These are phyloP conservation scores for Exophiala phaeomuriformis DNA, from an alignment of 2,329 filamentous ascomycete species.

Conservation along the genomic window DNA sequence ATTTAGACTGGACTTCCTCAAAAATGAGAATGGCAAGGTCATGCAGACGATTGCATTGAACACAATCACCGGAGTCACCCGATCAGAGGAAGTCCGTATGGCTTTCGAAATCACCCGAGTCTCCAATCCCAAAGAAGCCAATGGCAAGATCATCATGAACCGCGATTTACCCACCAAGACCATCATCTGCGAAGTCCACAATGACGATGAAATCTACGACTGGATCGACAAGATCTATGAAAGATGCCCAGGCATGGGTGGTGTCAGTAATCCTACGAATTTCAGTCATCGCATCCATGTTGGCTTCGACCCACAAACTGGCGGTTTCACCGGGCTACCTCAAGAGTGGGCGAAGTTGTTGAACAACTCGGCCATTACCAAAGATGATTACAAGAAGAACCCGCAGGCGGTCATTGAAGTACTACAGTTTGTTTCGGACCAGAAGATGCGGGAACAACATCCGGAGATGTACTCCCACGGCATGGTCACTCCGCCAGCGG, in stretches of 20 bases:
- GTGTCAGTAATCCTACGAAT: constrained; percentile 96
- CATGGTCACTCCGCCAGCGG: constrained; percentile 34
- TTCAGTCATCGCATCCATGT: constrained; percentile 97
- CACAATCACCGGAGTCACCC: constrained; percentile 81
- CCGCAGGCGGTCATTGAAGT: constrained; percentile 69
- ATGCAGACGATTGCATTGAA: constrained; percentile 78
- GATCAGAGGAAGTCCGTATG: constrained; percentile 83
- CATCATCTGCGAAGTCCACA: constrained; percentile 87
- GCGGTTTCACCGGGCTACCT: constrained; percentile 88
- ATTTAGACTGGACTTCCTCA: constrained; percentile 89
- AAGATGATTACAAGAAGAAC: constrained; percentile 97
- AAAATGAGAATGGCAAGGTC: constrained; percentile 79
- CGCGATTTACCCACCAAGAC: constrained; percentile 75
- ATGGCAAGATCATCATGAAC: constrained; percentile 60
- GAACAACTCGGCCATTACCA: constrained; percentile 93
- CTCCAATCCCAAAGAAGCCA: constrained; percentile 52
- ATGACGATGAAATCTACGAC: constrained; percentile 93
- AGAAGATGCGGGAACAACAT: constrained; percentile 57
- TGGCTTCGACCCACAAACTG: constrained; percentile 90
- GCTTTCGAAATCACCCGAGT: constrained; percentile 87
- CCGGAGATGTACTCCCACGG: constrained; percentile 52
- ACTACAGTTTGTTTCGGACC: constrained; percentile 62
- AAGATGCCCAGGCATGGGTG: constrained; percentile 92
- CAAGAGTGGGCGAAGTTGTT: constrained; percentile 96
- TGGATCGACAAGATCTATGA: constrained; percentile 99